Base-by-base conservation (phyloP, 805 yeast genomes). In the Saturnispora kantuleensis region DNA sequence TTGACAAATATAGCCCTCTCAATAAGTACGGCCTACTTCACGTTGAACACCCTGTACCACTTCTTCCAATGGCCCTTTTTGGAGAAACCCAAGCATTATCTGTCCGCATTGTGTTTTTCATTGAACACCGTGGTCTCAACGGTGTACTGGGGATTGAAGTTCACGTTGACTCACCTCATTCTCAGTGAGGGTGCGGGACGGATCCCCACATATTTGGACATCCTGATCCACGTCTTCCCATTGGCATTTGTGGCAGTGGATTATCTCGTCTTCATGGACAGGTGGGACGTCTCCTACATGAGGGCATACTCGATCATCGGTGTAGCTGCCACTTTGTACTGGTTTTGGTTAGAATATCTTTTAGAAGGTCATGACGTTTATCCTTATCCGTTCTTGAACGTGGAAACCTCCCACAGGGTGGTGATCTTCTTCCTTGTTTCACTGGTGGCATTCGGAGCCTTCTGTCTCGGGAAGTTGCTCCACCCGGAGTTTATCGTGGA, bases 311-410 rank as follows among this genome's bases (percentile, higher is more conserved):
- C 55, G 0, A 50, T 70, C 6, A 65, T 75, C 17, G 47, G 62
- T 2, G 31, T 50, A 0, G 56, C 78, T 15, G 69, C 82, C 1
- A 48, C 57, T 0, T 62, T 64, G 2, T 82, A 82, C 58, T 81
- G 83, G 75, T 54, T 61, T 37, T 69, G 70, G 58, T 63, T 82
- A 44, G 70, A 72, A 46, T 40, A 53, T 8, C 57, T 79, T 47
- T 65, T 81, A 18, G 74, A 71, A 45, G 79, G 71, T 2, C 64
- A 60, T 13, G 54, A 56, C 10, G 31, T 34, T 13, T 81, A 75
- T 52, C 90, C 90, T 0, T 82, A 82, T 55, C 83, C 80, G 8
- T 82, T 82, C 55, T 63, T 82, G 53, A 74, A 81, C 55, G 81
- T 74, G 11, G 65, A 62, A 5, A 71, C 65, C 30, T 61, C 63